Evolutionary conservation across 225 moss, liverwort and hornwort species (phyloP), one percentile per base, ranked within the genome.

Genomic region (Sphagnum contortum): DNA sequence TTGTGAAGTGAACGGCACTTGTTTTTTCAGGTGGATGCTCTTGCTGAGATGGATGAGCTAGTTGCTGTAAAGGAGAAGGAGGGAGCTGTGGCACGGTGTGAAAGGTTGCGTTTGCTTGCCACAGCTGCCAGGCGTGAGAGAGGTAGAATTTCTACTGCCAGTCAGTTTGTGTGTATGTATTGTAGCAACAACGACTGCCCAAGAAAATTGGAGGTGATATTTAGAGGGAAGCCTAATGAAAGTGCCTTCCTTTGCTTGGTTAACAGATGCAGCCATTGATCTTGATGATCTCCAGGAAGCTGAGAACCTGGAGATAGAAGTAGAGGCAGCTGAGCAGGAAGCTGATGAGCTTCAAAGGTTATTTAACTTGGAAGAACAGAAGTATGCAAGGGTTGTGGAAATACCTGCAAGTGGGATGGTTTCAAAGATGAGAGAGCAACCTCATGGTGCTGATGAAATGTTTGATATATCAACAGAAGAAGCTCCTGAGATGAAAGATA

Each of bases 271-370:
- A 46, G 76, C 79, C 4, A 48, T 69, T 55, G 73, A 76, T 50
- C 63, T 76, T 6, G 73, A 83, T 49, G 79, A 79, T 74, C 76
- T 69, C 14, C 69, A 71, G 48, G 83, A 83, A 75, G 79, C 71
- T 14, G 73, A 79, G 65, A 79, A 68, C 58, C 60, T 79, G 62
- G 76, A 74, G 11, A 65, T 63, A 2, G 83, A 83, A 62, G 79
- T 68, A 48, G 73, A 78, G 56, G 71, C 64, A 61, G 78, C 78
- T 53, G 73, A 79, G 64, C 45, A 49, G 5, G 79, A 83, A 66
- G 76, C 76, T 50, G 75, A 73, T 46, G 64, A 73, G 62, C 67
- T 83, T 4, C 78, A 73, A 53, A 73, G 11, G 48, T 47, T 66
- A 9, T 66, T 72, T 54, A 49, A 83, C 50, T 57, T 79, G 7